Percentiles rank a stretch among this genome's conserved stretches.
phyloP scores from a whole-genome alignment of 2,329 filamentous ascomycete species.

The Aspergillus clavatus region DNA sequence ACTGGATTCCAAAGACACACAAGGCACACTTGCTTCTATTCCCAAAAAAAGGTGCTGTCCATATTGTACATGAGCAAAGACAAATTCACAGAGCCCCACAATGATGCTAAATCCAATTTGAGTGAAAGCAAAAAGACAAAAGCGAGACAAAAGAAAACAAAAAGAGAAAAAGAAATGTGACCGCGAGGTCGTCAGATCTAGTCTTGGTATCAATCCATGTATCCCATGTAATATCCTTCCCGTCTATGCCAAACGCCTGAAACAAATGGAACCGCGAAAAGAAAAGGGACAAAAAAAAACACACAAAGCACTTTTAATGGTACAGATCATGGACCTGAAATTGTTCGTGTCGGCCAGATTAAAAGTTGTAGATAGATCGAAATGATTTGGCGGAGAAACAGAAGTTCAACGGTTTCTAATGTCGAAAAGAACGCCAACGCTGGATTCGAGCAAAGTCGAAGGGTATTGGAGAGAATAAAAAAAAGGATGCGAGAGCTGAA shows the following conservation, averaged over 20 bases:
- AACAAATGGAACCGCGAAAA: conserved; percentile 15
- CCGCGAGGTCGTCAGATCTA: conserved; percentile 39
- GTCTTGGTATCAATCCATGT: conserved; percentile 38
- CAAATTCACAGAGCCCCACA: conserved; percentile 17
- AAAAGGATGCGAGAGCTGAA: conserved; percentile 26
- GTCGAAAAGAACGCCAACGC: conserved; percentile 25
- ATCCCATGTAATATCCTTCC: conserved; percentile 32
- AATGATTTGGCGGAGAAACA: conserved; percentile 11
- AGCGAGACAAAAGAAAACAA: conserved; percentile 9
- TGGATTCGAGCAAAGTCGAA: conserved; percentile 18
- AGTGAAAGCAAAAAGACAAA: too few relatives aligned
- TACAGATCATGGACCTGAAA: conserved; percentile 17
- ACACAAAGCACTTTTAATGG: conserved; percentile 24
- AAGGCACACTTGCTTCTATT: conserved; percentile 15
- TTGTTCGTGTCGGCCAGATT: conserved; percentile 18
- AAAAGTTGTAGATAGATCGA: conserved; percentile 8
- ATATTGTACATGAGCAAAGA: conserved; percentile 13
- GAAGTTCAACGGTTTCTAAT: conserved; percentile 2
- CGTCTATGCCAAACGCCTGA: conserved; percentile 39
- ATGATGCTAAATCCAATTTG: conserved; percentile 12
- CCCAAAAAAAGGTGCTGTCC: conserved; percentile 9
- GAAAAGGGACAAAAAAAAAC: too few relatives aligned
- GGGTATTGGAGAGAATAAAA: conserved; percentile 22
- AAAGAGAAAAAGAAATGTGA: conserved; percentile 24
- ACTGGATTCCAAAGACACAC: not conserved